These are phyloP conservation scores for Candida manassasensis DNA, from an alignment of 805 yeast species.

Conservation along the genomic window DNA sequence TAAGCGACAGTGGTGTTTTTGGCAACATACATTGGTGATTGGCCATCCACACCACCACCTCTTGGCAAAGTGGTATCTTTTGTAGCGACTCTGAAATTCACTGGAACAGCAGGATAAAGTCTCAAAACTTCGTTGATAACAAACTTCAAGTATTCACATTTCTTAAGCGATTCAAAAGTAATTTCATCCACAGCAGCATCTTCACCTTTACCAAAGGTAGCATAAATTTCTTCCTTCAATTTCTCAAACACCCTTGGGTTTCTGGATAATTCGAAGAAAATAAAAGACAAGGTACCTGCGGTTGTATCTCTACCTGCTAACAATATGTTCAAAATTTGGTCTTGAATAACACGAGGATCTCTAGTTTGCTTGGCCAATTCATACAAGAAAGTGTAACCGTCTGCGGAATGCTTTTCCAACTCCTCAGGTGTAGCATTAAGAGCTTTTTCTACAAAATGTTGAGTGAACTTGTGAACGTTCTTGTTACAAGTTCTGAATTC, in stretches of 20 bases:
- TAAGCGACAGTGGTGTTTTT: constrained; percentile 43
- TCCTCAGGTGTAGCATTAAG: constrained; percentile 23
- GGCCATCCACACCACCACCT: constrained; percentile 31
- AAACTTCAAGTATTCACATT: constrained; percentile 27
- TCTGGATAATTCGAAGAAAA: constrained; percentile 27
- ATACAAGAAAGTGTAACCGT: constrained; percentile 33
- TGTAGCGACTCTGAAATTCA: constrained; percentile 22
- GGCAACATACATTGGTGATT: constrained; percentile 35
- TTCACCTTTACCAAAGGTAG: constrained; percentile 21
- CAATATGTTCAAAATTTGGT: constrained; percentile 35
- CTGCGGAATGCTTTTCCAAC: constrained; percentile 21
- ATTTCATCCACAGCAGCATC: constrained; percentile 16
- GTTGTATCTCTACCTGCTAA: constrained; percentile 37
- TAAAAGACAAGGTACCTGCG: constrained; percentile 26
- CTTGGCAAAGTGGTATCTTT: constrained; percentile 24
- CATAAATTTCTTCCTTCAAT: constrained; percentile 23
- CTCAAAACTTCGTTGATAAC: constrained; percentile 28
- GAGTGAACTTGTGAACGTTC: constrained; percentile 28
- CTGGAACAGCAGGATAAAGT: constrained; percentile 32
- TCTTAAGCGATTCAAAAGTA: constrained; percentile 29
- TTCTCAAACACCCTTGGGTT: constrained; percentile 26
- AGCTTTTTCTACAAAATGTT: constrained; percentile 27
- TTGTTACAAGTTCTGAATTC: constrained; percentile 31
- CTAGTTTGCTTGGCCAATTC: constrained; percentile 36
- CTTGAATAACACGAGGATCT: constrained; percentile 32